Evolutionary conservation across 352 stramenopile species (phyloP).

Genomic region (Globisporangium camurandrum): DNA sequence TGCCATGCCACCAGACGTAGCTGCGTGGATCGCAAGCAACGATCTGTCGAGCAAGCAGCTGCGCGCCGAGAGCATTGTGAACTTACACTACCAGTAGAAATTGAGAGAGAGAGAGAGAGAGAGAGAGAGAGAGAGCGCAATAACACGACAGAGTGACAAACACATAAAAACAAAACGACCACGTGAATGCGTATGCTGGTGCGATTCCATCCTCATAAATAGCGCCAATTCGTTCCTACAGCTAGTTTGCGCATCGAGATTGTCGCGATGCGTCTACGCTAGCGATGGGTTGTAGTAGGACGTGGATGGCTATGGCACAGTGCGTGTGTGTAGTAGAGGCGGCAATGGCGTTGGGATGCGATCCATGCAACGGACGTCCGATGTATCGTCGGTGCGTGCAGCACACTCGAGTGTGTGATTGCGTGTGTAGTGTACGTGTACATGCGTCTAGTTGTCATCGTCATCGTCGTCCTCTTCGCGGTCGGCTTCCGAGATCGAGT

Average conservation of each 20-base stretch:
- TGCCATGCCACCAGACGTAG: constrained; percentile 39
- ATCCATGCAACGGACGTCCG: no score
- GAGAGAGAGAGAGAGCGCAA: background rate
- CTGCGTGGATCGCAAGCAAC: constrained; percentile 71
- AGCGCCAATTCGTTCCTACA: background rate
- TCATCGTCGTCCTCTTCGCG: constrained; percentile 40
- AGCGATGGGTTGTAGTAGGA: no score
- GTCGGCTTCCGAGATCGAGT: constrained; percentile 65
- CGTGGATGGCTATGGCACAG: no score
- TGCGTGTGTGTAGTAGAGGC: background rate
- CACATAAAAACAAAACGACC: no score
- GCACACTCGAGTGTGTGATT: no score
- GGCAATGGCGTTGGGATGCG: no score
- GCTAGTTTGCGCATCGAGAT: background rate
- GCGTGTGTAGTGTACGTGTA: background rate
- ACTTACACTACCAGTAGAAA: background rate
- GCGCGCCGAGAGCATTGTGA: constrained; percentile 24
- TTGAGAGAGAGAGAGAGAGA: background rate
- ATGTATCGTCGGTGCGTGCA: no score
- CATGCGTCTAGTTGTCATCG: constrained; percentile 1
- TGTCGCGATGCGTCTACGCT: no score
- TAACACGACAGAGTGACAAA: no score
- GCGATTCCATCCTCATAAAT: background rate
- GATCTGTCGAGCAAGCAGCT: constrained; percentile 63
- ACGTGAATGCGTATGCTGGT: background rate